Percentiles rank a stretch among this genome's conserved stretches.
phyloP scores from a whole-genome alignment of 2,329 filamentous ascomycete species.

The Fusarium compactum region DNA sequence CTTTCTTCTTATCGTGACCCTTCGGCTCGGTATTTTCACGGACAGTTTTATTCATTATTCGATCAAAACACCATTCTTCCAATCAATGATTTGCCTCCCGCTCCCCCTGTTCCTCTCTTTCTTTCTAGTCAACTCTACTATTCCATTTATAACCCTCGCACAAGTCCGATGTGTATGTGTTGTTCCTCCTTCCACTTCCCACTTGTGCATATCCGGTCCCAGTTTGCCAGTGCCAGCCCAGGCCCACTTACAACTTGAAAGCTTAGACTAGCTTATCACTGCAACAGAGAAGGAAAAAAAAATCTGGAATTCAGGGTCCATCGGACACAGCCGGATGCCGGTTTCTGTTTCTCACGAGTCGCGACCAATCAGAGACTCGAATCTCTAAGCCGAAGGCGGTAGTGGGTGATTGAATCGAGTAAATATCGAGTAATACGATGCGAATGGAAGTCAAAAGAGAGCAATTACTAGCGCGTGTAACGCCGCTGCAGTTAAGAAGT shows the following conservation, averaged over 20 bases:
- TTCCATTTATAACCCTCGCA: conserved; percentile 3
- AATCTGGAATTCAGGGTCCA: conserved; percentile 30
- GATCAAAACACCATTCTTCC: conserved; percentile 26
- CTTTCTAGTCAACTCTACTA: not conserved
- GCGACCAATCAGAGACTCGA: conserved; percentile 41
- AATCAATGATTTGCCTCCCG: conserved; percentile 12
- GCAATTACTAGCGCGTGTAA: not conserved
- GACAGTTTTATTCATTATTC: conserved; percentile 28
- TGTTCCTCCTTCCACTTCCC: not conserved
- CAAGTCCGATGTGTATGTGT: conserved; percentile 13
- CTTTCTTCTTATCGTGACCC: conserved; percentile 29
- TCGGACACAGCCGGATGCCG: conserved; percentile 46
- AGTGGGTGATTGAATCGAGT: conserved; percentile 59
- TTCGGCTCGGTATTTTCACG: conserved; percentile 24
- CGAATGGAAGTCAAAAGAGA: not conserved
- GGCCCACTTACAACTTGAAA: conserved; percentile 29
- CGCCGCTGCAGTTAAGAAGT: not conserved
- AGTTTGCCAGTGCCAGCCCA: not conserved
- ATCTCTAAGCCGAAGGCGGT: conserved; percentile 27
- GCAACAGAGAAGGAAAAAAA: not conserved
- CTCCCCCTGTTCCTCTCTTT: not conserved
- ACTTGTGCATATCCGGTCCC: conserved; percentile 28
- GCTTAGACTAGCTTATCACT: conserved; percentile 26
- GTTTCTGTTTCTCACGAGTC: conserved; percentile 7
- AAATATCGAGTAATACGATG: conserved; percentile 57